Base-by-base conservation (phyloP, 2,329 filamentous ascomycete genomes). In the Aureobasidium sp. region DNA sequence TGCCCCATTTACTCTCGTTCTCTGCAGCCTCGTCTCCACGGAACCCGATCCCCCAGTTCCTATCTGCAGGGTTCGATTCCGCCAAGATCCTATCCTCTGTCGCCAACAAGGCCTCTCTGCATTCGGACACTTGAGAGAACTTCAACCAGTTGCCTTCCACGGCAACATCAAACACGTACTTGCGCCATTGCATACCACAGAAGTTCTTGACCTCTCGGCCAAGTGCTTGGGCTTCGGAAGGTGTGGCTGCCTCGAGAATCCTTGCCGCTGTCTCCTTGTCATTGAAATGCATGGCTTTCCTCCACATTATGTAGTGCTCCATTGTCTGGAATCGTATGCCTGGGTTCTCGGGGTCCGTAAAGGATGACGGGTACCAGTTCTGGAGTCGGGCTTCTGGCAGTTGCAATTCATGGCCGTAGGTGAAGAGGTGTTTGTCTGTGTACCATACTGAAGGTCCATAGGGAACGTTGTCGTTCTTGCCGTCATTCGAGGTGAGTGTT, bases 231-330 rank as follows among this genome's bases (percentile, higher is more conserved):
- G 69, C 65, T 37, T 72, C 68, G 4, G 64, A 65, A 8, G 69
- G 66, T 8, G 65, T 65, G 11, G 67, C 62, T 15, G 62, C 63
- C 7, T 66, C 62, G 41, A 72, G 63, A 20, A 72, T 73, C 56
- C 67, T 60, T 1, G 65, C 53, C 6, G 71, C 72, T n/a, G 68
- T 67, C 34, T 67, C 61, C 20, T 66, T 64, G 42, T 71, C 67
- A 4, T 67, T 67, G 62, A 74, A 73, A 31, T 73, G 65, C 6
- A 73, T 63, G 9, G 71, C 71, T 66, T 75, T 74, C 48, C 68
- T 69, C 49, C 72, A 71, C 72, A 75, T 74, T 69, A 75, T 75
- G 62, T 69, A 72, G 48, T 68, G 68, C 60, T 69, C 68, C 22
- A 62, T 61, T 3, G 67, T 68, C n/a, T 64, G 63, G 53, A 67